Evolutionary conservation across 495 filamentous ascomycete genomes (phyloP), one percentile per base, ranked within the genome.

Genomic region (Terfezia claveryi): DNA sequence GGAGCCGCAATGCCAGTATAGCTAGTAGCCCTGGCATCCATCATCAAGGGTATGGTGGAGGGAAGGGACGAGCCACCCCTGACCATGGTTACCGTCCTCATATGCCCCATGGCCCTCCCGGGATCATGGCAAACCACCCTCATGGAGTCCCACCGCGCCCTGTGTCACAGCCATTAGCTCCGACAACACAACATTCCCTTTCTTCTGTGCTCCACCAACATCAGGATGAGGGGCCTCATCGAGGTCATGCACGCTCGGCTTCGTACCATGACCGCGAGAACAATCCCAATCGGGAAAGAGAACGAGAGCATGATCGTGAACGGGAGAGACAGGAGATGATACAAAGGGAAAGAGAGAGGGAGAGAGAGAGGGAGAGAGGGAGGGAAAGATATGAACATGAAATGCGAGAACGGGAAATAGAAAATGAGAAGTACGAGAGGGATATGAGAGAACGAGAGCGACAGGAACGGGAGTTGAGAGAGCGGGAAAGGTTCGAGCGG

Each of bases 401-500:
- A n/a, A 20, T 70, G 58, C 62, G 59, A 6, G 73, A 75, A 44
- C 71, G 74, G 14, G 70, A 72, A 36, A 55, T 67, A 52, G 70
- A 76, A 54, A 71, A 72, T 11, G 66, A 68, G 41, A 67, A 66
- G 4, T 20, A 20, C 17, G 41, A 46, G 54, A 63, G 68, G 27
- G 68, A 74, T 12, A 64, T 66, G 36, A 70, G 73, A 41, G n/a
- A n/a, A n/a, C n/a, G n/a, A n/a, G n/a, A 61, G 54, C 20, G 20
- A 23, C 16, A 54, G n/a, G 14, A 41, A 12, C 52, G 12, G 5
- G 37, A 54, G 32, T 49, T 57, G 37, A 56, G 58, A 36, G 62
- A 64, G 46, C 49, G 54, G 6, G 37, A 56, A 20, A 46, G 12
- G 8, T 14, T 2, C 14, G 41, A 46, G 4, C 12, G 41, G 41